Percentiles rank a stretch among this genome's conserved stretches.
These are phyloP conservation scores for Hylodesmum podocarpum DNA, from an alignment of 306 rosid species.

Conservation along the genomic window DNA sequence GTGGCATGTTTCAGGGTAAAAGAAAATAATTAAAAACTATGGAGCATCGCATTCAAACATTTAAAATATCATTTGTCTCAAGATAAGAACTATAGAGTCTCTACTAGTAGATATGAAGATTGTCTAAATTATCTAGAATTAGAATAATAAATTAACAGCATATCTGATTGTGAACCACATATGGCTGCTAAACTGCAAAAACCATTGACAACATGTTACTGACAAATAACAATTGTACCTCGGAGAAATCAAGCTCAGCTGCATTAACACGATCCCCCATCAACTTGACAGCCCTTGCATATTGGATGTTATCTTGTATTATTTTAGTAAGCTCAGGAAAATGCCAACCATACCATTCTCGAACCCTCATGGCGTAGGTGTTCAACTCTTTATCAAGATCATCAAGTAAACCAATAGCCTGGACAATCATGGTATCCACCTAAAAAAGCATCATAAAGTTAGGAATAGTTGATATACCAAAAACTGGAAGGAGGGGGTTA, in stretches of 20 bases:
- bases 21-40: background rate
- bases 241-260: slow-evolving; percentile 85
- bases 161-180: background rate
- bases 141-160: background rate
- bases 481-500: background rate
- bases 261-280: slow-evolving; percentile 91
- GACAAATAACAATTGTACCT: slow-evolving; percentile 44
- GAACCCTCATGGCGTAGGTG: slow-evolving; percentile 96
- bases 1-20: background rate
- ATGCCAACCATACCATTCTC: slow-evolving; percentile 99
- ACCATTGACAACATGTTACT: background rate
- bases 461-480: background rate
- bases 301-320: slow-evolving; percentile 74
- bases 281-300: slow-evolving; percentile 84
- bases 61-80: background rate
- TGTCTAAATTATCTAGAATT: background rate
- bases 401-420: slow-evolving; percentile 97
- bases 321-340: slow-evolving; percentile 96
- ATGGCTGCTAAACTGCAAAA: background rate
- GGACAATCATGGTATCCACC: slow-evolving; percentile 98
- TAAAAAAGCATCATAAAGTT: slow-evolving; percentile 17
- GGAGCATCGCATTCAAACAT: background rate
- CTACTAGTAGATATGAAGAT: background rate
- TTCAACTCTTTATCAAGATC: slow-evolving; percentile 95
- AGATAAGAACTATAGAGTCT: background rate